phyloP scores from a whole-genome alignment of 768 basidiomycete genomes.

The Calocybe gangraenosa region DNA sequence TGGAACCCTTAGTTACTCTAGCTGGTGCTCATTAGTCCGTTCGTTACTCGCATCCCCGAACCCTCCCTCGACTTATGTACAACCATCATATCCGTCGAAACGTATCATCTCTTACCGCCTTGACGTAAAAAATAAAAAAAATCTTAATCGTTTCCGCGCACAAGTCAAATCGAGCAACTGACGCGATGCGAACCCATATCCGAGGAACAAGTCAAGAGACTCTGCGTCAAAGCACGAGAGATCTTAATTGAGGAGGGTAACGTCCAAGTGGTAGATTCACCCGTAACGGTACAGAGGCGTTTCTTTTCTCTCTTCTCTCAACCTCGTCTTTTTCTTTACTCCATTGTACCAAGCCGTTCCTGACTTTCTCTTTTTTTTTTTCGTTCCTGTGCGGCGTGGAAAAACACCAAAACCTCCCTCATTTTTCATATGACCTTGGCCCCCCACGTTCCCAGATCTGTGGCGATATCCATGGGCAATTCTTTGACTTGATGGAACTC shows the following conservation, averaged over 20 bases:
- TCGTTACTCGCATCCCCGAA: slow-evolving; percentile 1
- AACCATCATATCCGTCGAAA: neutral
- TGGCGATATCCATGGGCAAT: slow-evolving; percentile 97
- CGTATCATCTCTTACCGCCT: neutral
- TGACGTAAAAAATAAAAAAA: neutral
- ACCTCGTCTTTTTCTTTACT: slow-evolving; percentile 5
- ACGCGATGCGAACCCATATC: slow-evolving; percentile 92
- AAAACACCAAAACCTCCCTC: neutral
- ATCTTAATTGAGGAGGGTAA: slow-evolving; percentile 98
- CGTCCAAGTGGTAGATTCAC: slow-evolving; percentile 88
- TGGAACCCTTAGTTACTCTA: neutral
- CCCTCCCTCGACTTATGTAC: neutral
- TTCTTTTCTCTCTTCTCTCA: too few species aligned
- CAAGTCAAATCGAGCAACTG: slow-evolving; percentile 96
- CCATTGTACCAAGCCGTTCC: slow-evolving; percentile 7
- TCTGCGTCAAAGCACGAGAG: slow-evolving; percentile 95
- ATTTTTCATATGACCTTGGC: slow-evolving; percentile 1
- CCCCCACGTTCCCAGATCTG: slow-evolving; percentile 56
- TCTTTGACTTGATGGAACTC: slow-evolving; percentile 94
- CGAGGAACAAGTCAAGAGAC: slow-evolving; percentile 91
- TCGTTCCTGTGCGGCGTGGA: slow-evolving; percentile 14
- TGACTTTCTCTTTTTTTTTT: slow-evolving; percentile 5
- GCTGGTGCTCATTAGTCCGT: neutral
- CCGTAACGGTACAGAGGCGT: slow-evolving; percentile 73
- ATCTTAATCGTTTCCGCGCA: too few species aligned